Base-by-base conservation (phyloP, 2,329 filamentous ascomycete genomes). In the Talaromyces islandicus region DNA sequence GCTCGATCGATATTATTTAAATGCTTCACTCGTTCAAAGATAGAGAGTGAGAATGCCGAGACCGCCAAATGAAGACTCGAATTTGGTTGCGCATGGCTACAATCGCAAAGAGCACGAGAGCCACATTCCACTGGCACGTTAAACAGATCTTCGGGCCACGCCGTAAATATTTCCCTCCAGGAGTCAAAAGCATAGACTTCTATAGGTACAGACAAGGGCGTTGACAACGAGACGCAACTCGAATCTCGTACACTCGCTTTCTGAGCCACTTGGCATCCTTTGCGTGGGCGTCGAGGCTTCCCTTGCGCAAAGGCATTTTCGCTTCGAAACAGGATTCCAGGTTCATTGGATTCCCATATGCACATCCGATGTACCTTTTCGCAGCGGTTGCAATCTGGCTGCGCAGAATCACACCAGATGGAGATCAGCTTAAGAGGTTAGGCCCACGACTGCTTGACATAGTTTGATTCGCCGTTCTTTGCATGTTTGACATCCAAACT, bases 231-330 rank as follows among this genome's bases (percentile, higher is more conserved):
- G 3, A 12, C 11, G 14, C 7, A 17, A 5, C 14, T 27, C 4
- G n/a, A 11, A 21, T 48, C 32, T 32, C 29, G 41, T 17, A 4
- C 12, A 30, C 21, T 27, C 19, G n/a, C n/a, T 41, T 29, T 14
- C 10, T 10, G 2, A 21, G 25, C 19, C n/a, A n/a, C 57, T 3
- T 7, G 38, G n/a, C n/a, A 12, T 25, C 52, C 24, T 61, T 61
- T 62, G 24, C 62, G 54, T 32, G 65, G 66, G 12, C 66, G 62
- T 6, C 67, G 59, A 24, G 59, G 64, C 38, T 61, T 60, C 19
- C 67, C 67, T 54, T 62, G 54, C 1, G 67, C 67, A 63, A 64
- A 69, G 3, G 55, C 57, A 61, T 68, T 67, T 56, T 69, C 67
- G 30, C 48, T 66, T 48, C 56, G 63, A 62, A 68, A 67, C 60